Conservation (phyloP, 805 yeast species). For the Ogataea wickerhamii region DNA sequence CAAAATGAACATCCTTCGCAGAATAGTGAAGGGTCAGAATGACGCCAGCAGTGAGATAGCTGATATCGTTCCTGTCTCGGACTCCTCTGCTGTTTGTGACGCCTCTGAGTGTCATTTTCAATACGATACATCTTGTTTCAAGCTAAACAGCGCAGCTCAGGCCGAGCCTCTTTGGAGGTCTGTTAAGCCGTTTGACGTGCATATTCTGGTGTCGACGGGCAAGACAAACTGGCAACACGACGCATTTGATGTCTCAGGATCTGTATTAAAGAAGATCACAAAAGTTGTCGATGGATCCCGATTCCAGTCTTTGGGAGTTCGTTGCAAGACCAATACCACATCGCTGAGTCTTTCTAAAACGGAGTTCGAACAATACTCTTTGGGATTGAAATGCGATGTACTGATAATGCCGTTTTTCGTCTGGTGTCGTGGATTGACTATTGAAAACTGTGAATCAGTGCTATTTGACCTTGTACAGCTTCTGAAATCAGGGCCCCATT, state of each 20-base stretch:
- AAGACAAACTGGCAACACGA: constrained; percentile 81
- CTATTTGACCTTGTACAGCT: constrained; percentile 42
- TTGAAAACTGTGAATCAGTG: constrained; percentile 41
- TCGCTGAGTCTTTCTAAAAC: constrained; percentile 26
- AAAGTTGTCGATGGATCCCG: constrained; percentile 20
- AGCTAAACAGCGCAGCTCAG: constrained; percentile 33
- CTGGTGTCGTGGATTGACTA: constrained; percentile 54
- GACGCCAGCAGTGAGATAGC: constrained; percentile 31
- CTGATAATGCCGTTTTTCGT: constrained; percentile 71
- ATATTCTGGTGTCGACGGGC: constrained; percentile 80
- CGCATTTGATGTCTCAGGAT: constrained; percentile 44
- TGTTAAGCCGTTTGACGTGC: constrained; percentile 65
- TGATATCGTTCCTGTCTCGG: constrained; percentile 41
- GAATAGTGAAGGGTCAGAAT: constrained; percentile 8
- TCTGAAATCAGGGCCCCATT: constrained; percentile 26
- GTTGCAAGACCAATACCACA: constrained; percentile 21
- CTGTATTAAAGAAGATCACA: constrained; percentile 25
- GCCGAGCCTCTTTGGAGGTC: constrained; percentile 58
- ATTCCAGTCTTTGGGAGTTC: constrained; percentile 19
- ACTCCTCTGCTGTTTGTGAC: constrained; percentile 52
- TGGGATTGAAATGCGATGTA: constrained; percentile 51
- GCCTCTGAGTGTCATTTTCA: constrained; percentile 41
- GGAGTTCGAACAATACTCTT: constrained; percentile 39
- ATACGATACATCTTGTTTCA: constrained; percentile 27
- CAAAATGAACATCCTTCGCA: constrained; percentile 18